A percentile compares a stretch with the other conserved stretches of the same genome.
These are phyloP conservation scores for Candida labiduridarum DNA, from an alignment of 1,139 yeast genomes.

Conservation along the genomic window DNA sequence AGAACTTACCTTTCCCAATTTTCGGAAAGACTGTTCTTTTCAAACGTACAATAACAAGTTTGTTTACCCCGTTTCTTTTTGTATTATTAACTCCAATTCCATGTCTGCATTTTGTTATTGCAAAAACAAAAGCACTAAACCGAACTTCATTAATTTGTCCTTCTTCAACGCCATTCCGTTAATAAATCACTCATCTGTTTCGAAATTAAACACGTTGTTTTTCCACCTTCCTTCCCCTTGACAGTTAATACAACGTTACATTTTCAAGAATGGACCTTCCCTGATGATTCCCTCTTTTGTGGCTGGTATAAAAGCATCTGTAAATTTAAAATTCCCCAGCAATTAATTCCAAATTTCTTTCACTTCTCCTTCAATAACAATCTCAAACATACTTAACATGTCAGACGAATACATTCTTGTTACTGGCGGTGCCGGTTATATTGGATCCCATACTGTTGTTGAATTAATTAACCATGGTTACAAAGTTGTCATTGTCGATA, in stretches of 20 bases:
- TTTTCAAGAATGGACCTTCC: background rate
- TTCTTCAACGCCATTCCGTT: background rate
- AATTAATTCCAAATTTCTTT: background rate
- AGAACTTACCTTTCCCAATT: background rate
- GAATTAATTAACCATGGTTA: constrained; percentile 66
- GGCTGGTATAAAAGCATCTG: background rate
- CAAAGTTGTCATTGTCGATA: constrained; percentile 73
- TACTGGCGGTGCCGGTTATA: constrained; percentile 88
- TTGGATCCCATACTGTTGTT: constrained; percentile 80
- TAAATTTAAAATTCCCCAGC: background rate
- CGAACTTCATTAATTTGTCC: background rate
- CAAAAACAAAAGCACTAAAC: background rate
- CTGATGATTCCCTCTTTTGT: background rate
- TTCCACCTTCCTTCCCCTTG: background rate
- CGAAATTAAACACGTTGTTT: background rate
- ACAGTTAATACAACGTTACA: background rate
- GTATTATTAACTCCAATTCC: background rate
- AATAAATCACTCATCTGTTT: background rate
- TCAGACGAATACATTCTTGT: constrained; percentile 54
- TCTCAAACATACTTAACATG: constrained; percentile 13
- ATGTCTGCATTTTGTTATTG: constrained; percentile 1
- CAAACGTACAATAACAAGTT: background rate
- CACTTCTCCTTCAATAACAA: background rate
- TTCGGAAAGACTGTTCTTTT: background rate
- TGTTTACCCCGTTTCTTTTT: background rate